A percentile compares a stretch with the other conserved stretches of the same genome.
phyloP scores from a whole-genome alignment of 2,329 filamentous ascomycete genomes.

The Xylariaceae sp. region DNA sequence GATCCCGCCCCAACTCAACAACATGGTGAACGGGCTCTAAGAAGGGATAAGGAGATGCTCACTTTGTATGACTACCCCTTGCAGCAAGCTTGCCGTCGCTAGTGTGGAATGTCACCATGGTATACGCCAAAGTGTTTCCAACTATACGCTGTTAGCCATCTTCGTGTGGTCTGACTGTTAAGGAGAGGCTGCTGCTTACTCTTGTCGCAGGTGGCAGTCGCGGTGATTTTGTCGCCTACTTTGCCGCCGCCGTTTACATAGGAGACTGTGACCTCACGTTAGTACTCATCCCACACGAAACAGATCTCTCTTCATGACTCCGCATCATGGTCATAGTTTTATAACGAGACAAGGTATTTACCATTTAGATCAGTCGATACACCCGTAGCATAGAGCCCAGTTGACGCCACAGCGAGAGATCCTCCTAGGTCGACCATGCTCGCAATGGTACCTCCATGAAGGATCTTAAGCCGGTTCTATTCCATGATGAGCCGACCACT shows the following conservation, averaged over 20 bases:
- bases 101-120: slow-evolving; percentile 55
- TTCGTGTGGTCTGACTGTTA: too few relatives aligned
- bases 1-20: not conserved
- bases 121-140: slow-evolving; percentile 59
- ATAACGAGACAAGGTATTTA: slow-evolving; percentile 26
- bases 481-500: not conserved
- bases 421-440: slow-evolving; percentile 66
- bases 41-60: slow-evolving; percentile 21
- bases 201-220: slow-evolving; percentile 56
- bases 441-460: slow-evolving; percentile 75
- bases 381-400: slow-evolving; percentile 56
- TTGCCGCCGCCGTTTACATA: slow-evolving; percentile 56
- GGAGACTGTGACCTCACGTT: slow-evolving; percentile 43
- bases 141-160: slow-evolving; percentile 37
- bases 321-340: not conserved
- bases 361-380: slow-evolving; percentile 62
- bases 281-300: not conserved
- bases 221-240: slow-evolving; percentile 51
- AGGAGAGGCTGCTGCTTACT: slow-evolving; percentile 37
- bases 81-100: slow-evolving; percentile 55
- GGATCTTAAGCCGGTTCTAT: slow-evolving; percentile 69
- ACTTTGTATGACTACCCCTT: slow-evolving; percentile 63
- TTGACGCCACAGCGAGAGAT: slow-evolving; percentile 60
- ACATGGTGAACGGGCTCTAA: not conserved
- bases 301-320: not conserved